Evolutionary conservation across 345 rosid species (phyloP).

Genomic region (Heritiera littoralis): DNA sequence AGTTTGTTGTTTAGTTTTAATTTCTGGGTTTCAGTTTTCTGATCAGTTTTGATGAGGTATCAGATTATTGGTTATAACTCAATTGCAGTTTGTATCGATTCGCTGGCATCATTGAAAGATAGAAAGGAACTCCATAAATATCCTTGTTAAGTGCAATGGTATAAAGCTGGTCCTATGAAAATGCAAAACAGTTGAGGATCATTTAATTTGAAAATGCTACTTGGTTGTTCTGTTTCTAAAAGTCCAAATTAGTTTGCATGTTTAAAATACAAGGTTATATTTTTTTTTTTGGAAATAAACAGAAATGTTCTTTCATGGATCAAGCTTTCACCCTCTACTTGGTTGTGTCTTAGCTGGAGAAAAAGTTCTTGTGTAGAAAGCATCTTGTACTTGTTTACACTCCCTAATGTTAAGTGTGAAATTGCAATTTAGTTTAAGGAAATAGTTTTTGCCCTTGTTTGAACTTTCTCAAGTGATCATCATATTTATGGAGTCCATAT

Average conservation of each 20-base stretch:
- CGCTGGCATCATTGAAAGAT: not conserved
- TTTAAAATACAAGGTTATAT: not conserved
- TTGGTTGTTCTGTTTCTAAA: not conserved
- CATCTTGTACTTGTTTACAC: not conserved
- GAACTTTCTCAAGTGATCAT: conserved; percentile 4
- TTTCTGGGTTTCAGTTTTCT: conserved; percentile 11
- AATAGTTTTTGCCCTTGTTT: not conserved
- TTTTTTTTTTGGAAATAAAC: not conserved
- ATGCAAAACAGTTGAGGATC: not conserved
- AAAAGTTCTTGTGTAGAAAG: not conserved
- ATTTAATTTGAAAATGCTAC: not conserved
- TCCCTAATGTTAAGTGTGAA: not conserved
- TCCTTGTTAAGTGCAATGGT: not conserved
- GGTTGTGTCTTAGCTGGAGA: not conserved
- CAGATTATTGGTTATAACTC: not conserved
- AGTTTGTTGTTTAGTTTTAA: not conserved
- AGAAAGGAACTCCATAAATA: not conserved
- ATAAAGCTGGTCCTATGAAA: not conserved
- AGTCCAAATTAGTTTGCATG: not conserved
- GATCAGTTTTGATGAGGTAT: not conserved
- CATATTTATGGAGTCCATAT: not conserved
- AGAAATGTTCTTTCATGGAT: not conserved
- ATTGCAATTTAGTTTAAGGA: not conserved
- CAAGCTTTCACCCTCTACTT: not conserved
- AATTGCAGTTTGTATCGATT: not conserved